Evolutionary conservation across 805 yeast genomes (phyloP), one percentile per base, ranked within the genome.

Genomic region (Millerago galiae): DNA sequence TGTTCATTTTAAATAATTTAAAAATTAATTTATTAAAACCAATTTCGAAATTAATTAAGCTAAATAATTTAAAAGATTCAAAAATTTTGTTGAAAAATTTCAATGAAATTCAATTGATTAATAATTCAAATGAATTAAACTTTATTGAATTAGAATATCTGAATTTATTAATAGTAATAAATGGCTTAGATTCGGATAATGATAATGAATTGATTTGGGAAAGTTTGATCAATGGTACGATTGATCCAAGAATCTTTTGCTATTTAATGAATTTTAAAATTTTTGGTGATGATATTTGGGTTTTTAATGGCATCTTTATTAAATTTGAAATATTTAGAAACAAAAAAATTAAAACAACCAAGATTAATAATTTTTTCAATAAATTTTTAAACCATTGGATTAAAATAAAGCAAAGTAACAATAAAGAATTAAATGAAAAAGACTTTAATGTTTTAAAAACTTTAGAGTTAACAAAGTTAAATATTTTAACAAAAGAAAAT

Each of bases 81-180:
- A 49, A 41, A 10, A 24, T 25, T 2, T 31, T 58, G 12, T 53
- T 51, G 26, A 49, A 44, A 33, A 60, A 61, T 30, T 39, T 67
- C 25, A 56, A 58, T 4, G 41, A 53, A 2, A 49, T 64, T 15
- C 45, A 42, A 34, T 34, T 34, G 38, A 37, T 38, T 21, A 58
- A 55, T 16, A 47, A 56, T 7, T 48, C 62, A 2, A 59, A 63
- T 11, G 74, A 70, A 45, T 54, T 60, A 7, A 66, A 60, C 3
- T 61, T 63, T 13, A 47, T 60, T 8, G 69, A 69, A 43, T 49
- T 63, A 4, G 64, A 70, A 33, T 71, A 67, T 41, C 45, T 70
- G 16, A 65, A 65, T 27, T 50, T 61, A n/a, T 49, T 60, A 34
- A 48, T 68, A 3, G 67, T 62, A 0, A 39, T 70, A 13, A 47